Percentiles rank a stretch among this genome's conserved stretches.
Evolutionary conservation across 2,329 filamentous ascomycete genomes (phyloP).

Genomic region (Diaporthe citrichinensis): DNA sequence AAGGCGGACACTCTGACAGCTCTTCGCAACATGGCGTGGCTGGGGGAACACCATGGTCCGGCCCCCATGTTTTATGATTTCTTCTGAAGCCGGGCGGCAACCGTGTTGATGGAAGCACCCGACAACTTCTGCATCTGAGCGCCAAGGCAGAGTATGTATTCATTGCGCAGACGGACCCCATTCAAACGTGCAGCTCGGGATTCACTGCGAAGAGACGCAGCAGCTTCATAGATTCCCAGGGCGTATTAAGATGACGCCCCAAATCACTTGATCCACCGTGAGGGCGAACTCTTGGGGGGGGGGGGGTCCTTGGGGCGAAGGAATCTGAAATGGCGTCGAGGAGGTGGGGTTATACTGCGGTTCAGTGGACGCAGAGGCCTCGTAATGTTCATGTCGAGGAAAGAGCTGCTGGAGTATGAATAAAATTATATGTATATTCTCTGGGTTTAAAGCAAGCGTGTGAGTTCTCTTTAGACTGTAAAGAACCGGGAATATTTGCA

Average conservation of each 20-base stretch:
- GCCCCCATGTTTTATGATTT: neutral
- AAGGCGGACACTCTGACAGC: neutral
- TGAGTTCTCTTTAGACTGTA: neutral
- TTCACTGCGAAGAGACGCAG: neutral
- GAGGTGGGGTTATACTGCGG: neutral
- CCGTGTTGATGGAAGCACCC: neutral
- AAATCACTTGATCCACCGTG: neutral
- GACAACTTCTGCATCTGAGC: neutral
- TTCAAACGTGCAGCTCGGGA: neutral
- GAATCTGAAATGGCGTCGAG: neutral
- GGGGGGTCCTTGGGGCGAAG: no score
- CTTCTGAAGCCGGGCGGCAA: neutral
- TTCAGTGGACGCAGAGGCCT: neutral
- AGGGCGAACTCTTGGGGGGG: neutral
- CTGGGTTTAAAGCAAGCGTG: neutral
- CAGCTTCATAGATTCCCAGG: fast-evolving
- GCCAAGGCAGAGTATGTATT: neutral
- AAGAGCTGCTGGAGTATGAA: no score
- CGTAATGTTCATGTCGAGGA: no score
- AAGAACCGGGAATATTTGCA: neutral
- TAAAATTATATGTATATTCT: neutral
- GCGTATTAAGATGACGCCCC: neutral
- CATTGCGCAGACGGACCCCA: neutral
- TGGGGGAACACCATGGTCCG: neutral
- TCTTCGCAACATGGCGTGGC: neutral